Evolutionary conservation across 371 early-diverging fungal genomes (phyloP), one percentile per base, ranked within the genome.

Genomic region (Blakeslea trispora): DNA sequence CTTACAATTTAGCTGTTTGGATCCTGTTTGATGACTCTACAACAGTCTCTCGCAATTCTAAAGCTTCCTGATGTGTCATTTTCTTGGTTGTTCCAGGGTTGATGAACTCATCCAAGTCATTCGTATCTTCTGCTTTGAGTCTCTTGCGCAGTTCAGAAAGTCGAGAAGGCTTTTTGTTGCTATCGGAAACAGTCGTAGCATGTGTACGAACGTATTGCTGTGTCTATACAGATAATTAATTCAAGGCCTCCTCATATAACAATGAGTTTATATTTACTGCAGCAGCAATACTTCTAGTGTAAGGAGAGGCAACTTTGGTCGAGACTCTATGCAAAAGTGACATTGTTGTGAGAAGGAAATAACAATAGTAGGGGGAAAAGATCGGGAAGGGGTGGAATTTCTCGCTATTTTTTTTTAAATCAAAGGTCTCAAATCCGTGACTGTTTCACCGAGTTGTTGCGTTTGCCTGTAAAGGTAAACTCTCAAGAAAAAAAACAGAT

Each of bases 101-200:
- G 24, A 90, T 69, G 72, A 91, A 91, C 59, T 91, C 91, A 45
- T 81, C 87, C 49, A 91, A 77, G 17, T 74, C 74, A 9, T 50
- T 43, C 1, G 45, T 44, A 1, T 57, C 60, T 28, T 68, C 63
- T 13, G 53, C 45, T 46, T 57, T 34, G 7, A 66, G 35, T 18
- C 52, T 56, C 18, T 46, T 42, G 19, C 61, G 44, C n/a, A 68
- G 53, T 15, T 59, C 63, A 43, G 51, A 31, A n/a, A 68, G 50
- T 15, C 60, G 44, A 6, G 68, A 59, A 3, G 17, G 13, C 23
- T 63, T 58, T 10, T 45, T 31, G 1, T 41, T 28, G 34, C 23
- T 39, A 40, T 63, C 63, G 1, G 58, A 32, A 7, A 58, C 37
- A 37, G 55, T 34, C 24, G 68, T 63, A 37, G 63, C 63, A 52